These are phyloP conservation scores for Peterozyma xylosa DNA, from an alignment of 805 yeast species.

Conservation along the genomic window DNA sequence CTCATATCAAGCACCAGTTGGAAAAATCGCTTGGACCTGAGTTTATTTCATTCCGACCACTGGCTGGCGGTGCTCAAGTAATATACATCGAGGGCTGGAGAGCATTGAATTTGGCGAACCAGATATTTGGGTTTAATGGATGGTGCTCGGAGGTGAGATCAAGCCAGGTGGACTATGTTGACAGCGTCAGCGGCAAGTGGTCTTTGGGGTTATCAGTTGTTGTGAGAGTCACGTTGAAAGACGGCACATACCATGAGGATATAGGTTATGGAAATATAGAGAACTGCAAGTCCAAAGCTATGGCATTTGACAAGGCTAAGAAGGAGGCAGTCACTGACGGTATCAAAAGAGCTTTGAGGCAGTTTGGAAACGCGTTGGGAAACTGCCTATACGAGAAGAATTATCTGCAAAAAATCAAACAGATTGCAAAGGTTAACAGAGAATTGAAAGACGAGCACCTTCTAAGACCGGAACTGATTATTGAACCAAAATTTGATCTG, in stretches of 20 bases:
- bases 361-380: constrained; percentile 75
- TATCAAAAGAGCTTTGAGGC: constrained; percentile 66
- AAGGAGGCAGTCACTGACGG: constrained; percentile 87
- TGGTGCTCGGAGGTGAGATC: constrained; percentile 70
- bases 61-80: constrained; percentile 63
- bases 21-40: constrained; percentile 60
- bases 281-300: constrained; percentile 59
- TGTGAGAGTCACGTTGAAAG: constrained; percentile 65
- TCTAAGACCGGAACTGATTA: constrained; percentile 18
- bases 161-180: constrained; percentile 64
- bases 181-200: constrained; percentile 49
- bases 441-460: constrained; percentile 22
- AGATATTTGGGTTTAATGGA: constrained; percentile 76
- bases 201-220: constrained; percentile 65
- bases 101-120: constrained; percentile 72
- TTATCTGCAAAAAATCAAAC: constrained; percentile 43
- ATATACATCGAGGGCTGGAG: constrained; percentile 82
- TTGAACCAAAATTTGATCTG: constrained; percentile 8
- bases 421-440: constrained; percentile 26
- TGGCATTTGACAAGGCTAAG: constrained; percentile 73
- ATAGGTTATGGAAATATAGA: constrained; percentile 72
- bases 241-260: constrained; percentile 78
- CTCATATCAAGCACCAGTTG: constrained; percentile 19
- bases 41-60: constrained; percentile 66
- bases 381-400: constrained; percentile 79